Percentiles rank a stretch among this genome's conserved stretches.
Conservation (phyloP, 1,284 basidiomycete species). For the Boletus smithii region DNA sequence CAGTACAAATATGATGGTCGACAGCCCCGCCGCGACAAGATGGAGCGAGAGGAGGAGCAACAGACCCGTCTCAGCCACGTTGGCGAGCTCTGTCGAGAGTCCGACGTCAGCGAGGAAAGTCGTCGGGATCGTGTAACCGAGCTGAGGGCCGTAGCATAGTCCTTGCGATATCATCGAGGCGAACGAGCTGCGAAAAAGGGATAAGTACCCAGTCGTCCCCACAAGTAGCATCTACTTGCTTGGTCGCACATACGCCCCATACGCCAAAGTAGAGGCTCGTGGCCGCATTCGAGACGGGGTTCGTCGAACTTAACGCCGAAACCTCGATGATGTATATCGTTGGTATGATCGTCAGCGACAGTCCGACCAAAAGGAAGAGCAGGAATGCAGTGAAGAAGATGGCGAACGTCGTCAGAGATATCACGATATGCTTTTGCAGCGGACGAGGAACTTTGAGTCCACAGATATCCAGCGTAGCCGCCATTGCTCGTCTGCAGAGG, state of each 20-base stretch:
- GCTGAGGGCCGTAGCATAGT: conserved; percentile 52
- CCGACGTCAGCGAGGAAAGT: conserved; percentile 41
- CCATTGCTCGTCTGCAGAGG: conserved; percentile 10
- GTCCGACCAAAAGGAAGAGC: conserved; percentile 68
- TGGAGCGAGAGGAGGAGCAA: conserved; percentile 62
- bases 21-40: conserved; percentile 56
- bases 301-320: conserved; percentile 36
- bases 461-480: conserved; percentile 17
- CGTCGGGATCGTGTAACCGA: conserved; percentile 52
- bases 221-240: conserved; percentile 33
- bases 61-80: conserved; percentile 50
- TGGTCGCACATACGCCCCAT: conserved; percentile 68
- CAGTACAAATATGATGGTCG: conserved; percentile 50
- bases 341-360: conserved; percentile 73
- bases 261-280: conserved; percentile 67
- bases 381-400: conserved; percentile 57
- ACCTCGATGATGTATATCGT: conserved; percentile 65
- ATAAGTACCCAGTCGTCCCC: neutral
- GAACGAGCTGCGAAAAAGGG: conserved; percentile 9
- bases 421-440: conserved; percentile 42
- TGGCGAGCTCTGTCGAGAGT: conserved; percentile 42
- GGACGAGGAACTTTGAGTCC: conserved; percentile 33
- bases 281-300: conserved; percentile 49
- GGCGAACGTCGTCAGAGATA: conserved; percentile 45
- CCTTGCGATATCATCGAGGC: conserved; percentile 24